A percentile compares a stretch with the other conserved stretches of the same genome.
Conservation (phyloP, 768 basidiomycete genomes). For the Sporobolomyces roseus region DNA sequence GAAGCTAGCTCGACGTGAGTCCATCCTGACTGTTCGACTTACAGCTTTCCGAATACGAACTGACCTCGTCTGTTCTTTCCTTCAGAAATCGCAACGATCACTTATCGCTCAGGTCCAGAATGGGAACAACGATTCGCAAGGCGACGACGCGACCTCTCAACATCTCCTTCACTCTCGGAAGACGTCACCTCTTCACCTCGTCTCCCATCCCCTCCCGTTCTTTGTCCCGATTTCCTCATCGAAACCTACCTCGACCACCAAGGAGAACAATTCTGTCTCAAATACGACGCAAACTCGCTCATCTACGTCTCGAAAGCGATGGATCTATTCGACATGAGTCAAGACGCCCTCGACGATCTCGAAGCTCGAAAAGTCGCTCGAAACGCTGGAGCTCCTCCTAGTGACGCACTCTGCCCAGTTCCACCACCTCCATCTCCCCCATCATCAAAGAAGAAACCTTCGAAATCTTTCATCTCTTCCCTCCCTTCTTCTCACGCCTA, state of each 20-base stretch:
- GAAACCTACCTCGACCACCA: conserved; percentile 98
- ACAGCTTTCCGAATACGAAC: neutral
- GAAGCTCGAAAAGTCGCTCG: conserved; percentile 46
- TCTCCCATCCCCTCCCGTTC: conserved; percentile 57
- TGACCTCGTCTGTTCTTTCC: neutral
- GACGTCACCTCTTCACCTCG: conserved; percentile 18
- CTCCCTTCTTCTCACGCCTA: conserved; percentile 45
- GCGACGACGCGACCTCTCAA: conserved; percentile 52
- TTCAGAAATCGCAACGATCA: conserved; percentile 96
- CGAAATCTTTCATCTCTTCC: conserved; percentile 49
- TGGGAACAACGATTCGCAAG: conserved; percentile 98
- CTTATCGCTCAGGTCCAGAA: conserved; percentile 96
- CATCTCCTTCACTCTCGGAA: conserved; percentile 7
- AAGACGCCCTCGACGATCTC: conserved; percentile 66
- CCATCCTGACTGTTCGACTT: neutral
- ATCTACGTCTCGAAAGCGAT: conserved; percentile 99
- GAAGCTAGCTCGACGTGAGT: conserved; percentile 92
- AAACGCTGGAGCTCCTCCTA: conserved; percentile 4
- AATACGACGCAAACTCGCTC: conserved; percentile 98
- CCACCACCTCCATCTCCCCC: conserved; percentile 47
- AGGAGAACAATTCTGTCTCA: conserved; percentile 79
- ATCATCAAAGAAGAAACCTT: conserved; percentile 21
- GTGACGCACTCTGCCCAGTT: conserved; percentile 31
- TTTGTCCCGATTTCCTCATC: conserved; percentile 96
- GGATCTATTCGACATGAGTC: conserved; percentile 96